Conservation (phyloP, 495 filamentous ascomycete species). For the Peziza echinospora region DNA sequence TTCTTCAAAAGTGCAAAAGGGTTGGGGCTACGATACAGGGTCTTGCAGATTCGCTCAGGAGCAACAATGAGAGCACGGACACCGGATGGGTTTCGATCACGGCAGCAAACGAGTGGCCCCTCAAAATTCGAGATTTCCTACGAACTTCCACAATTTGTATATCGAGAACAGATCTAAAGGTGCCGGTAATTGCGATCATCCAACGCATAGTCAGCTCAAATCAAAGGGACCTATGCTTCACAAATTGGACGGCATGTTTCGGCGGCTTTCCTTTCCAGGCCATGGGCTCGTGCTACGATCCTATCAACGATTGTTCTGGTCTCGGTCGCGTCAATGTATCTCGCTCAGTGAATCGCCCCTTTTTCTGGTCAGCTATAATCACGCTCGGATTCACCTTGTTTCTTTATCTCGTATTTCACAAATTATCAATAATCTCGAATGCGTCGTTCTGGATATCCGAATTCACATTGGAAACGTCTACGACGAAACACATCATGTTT, state of each 20-base stretch:
- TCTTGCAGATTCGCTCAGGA: not conserved
- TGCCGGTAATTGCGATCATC: too few species aligned
- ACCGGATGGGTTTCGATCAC: not conserved
- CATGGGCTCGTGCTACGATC: not conserved
- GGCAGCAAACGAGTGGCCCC: not conserved
- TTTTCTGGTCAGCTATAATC: not conserved
- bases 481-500: not conserved
- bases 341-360: not conserved
- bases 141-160: too few species aligned
- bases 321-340: not conserved
- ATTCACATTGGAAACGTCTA: not conserved
- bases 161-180: too few species aligned
- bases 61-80: not conserved
- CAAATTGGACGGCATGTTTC: too few species aligned
- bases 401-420: not conserved
- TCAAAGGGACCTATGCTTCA: too few species aligned
- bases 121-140: too few species aligned
- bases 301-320: not conserved
- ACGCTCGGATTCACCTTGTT: not conserved
- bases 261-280: not conserved
- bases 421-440: not conserved
- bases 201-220: too few species aligned
- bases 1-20: not conserved
- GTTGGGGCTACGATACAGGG: not conserved
- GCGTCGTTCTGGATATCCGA: not conserved